A percentile compares a stretch with the other conserved stretches of the same genome.
These are phyloP conservation scores for Euphorbia neoarborescens DNA, from an alignment of 441 rosid species.

Conservation along the genomic window DNA sequence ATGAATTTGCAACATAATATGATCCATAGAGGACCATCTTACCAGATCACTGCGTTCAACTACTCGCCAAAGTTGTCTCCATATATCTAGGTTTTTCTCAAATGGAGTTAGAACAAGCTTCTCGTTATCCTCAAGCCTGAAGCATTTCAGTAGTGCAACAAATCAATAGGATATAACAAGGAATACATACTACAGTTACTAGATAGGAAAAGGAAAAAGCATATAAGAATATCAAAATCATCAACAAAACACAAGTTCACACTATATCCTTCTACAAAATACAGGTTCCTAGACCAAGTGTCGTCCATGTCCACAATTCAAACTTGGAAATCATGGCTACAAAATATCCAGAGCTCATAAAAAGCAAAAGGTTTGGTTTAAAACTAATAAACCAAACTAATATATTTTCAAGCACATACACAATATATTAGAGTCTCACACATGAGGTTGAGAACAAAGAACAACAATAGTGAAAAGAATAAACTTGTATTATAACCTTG, in stretches of 20 bases:
- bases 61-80: slow-evolving; percentile 99
- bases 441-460: not conserved
- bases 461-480: not conserved
- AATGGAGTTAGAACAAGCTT: slow-evolving; percentile 87
- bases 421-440: not conserved
- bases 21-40: slow-evolving; percentile 17
- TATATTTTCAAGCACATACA: not conserved
- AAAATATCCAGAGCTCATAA: not conserved
- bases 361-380: not conserved
- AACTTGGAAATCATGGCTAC: not conserved
- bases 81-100: slow-evolving; percentile 88
- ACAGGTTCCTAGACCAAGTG: not conserved
- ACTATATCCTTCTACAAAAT: not conserved
- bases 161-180: not conserved
- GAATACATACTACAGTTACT: not conserved
- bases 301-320: not conserved
- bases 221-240: not conserved
- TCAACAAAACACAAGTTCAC: not conserved
- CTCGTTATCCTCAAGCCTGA: slow-evolving; percentile 91
- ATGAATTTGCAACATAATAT: not conserved
- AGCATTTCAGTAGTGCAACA: slow-evolving; percentile 10
- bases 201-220: not conserved
- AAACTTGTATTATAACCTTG: slow-evolving; percentile 36
- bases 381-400: not conserved
- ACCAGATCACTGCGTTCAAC: slow-evolving; percentile 95